Evolutionary conservation across 371 early-diverging fungal genomes (phyloP), one percentile per base, ranked within the genome.

Genomic region (Batkoa obscura): DNA sequence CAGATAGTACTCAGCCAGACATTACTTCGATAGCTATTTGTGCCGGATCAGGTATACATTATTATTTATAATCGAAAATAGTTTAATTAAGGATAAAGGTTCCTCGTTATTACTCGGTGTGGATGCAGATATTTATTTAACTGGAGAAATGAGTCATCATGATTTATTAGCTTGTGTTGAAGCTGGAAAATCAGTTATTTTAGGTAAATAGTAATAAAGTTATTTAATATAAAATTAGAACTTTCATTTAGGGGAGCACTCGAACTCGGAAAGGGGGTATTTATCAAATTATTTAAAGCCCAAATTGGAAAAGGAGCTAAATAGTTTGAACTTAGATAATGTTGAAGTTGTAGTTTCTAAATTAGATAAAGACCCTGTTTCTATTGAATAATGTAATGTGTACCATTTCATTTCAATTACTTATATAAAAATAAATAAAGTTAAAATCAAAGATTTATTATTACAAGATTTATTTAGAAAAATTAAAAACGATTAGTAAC

Each of bases 221-320:
- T 39, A 15, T 51, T 50, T 12, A 10, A 9, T 15, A 15, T 52
- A 9, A 39, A 35, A 15, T 50, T 37, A 5, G 17, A 51, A 52
- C 2, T 30, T 54, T 36, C 42, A n/a, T 5, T 13, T 59, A 76
- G 81, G 74, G 53, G 94, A 94, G 66, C 94, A 95, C 62, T 68
- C 86, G 9, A 87, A 90, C 60, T 85, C 87, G 0, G 99, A 99
- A 68, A 79, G 99, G 53, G 93, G 98, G 1, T 97, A 83, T 64
- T 69, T 99, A 39, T 59, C 64, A 2, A 74, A 73, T 5, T 72
- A 82, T 2, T 66, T 95, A 35, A 72, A 80, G 55, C 74, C 75
- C 12, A 68, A 73, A 43, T 66, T 94, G 59, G 72, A 74, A 58
- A 65, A 64, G 41, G 60, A 73, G 54, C 65, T 91, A 34, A 56